Conservation (phyloP, 1,284 basidiomycete genomes). For the Sanghuangporus weigelae region DNA sequence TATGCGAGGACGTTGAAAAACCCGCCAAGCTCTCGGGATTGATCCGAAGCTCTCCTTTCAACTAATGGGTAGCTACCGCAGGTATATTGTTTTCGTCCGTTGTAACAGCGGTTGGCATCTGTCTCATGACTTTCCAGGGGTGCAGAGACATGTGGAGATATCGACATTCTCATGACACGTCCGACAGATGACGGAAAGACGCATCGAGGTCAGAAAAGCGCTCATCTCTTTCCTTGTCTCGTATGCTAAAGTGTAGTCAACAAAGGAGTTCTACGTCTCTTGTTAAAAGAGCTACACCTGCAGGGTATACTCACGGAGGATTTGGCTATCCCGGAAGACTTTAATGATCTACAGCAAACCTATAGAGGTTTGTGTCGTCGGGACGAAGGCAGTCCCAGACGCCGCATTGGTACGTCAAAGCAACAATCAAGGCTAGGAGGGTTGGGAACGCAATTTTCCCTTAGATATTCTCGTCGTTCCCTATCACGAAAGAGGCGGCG, state of each 20-base stretch:
- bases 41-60: slow-evolving; percentile 72
- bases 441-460: neutral
- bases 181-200: slow-evolving; percentile 65
- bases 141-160: slow-evolving; percentile 77
- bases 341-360: slow-evolving; percentile 60
- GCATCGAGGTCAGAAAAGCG: slow-evolving; percentile 48
- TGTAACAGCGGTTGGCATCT: neutral
- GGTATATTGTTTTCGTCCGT: slow-evolving; percentile 37
- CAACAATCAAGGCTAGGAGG: neutral
- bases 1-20: neutral
- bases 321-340: slow-evolving; percentile 65
- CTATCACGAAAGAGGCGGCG: slow-evolving; percentile 73
- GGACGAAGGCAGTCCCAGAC: slow-evolving; percentile 31
- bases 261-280: slow-evolving; percentile 49
- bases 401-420: slow-evolving; percentile 65
- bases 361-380: slow-evolving; percentile 76
- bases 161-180: slow-evolving; percentile 84
- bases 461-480: slow-evolving; percentile 72
- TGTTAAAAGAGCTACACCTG: slow-evolving; percentile 54
- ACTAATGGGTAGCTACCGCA: slow-evolving; percentile 87
- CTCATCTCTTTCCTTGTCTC: neutral
- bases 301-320: slow-evolving; percentile 71
- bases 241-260: neutral
- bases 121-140: slow-evolving; percentile 35
- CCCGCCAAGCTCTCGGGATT: slow-evolving; percentile 51